A percentile compares a stretch with the other conserved stretches of the same genome.
phyloP scores from a whole-genome alignment of 2,329 filamentous ascomycete species.

The Aspergillus sp. region DNA sequence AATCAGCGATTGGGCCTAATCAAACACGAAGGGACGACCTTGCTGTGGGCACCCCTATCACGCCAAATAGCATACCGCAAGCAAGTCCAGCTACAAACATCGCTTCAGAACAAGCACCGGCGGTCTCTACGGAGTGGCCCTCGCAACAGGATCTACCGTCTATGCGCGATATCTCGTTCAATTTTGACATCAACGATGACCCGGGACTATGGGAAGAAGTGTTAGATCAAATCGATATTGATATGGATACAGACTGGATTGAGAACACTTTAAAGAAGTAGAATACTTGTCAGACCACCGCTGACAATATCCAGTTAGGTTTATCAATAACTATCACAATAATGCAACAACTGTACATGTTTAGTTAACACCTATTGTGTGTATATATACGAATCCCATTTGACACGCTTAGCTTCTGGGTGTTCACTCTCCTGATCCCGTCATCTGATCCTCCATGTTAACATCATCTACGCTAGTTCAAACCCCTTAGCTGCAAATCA shows the following conservation, averaged over 20 bases:
- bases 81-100: constrained; percentile 7
- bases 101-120: constrained; percentile 3
- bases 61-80: constrained; percentile 18
- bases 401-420: too few relatives aligned
- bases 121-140: constrained; percentile 18
- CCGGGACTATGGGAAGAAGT: constrained; percentile 44
- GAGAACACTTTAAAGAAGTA: constrained; percentile 30
- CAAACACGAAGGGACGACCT: constrained; percentile 5
- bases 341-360: too few relatives aligned
- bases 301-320: too few relatives aligned
- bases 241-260: constrained; percentile 45
- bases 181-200: constrained; percentile 39
- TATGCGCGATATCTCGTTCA: constrained; percentile 33
- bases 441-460: too few relatives aligned
- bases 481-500: too few relatives aligned
- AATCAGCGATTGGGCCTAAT: constrained; percentile 27
- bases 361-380: too few relatives aligned
- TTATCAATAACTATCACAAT: too few relatives aligned
- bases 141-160: constrained; percentile 21
- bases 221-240: constrained; percentile 40
- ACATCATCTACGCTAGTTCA: too few relatives aligned
- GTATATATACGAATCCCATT: too few relatives aligned
- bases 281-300: too few relatives aligned
- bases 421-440: too few relatives aligned
- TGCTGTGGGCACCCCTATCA: constrained; percentile 7